A percentile compares a stretch with the other conserved stretches of the same genome.
phyloP scores from a whole-genome alignment of 75 land plant genomes.

The Selaginella tamariscina region DNA sequence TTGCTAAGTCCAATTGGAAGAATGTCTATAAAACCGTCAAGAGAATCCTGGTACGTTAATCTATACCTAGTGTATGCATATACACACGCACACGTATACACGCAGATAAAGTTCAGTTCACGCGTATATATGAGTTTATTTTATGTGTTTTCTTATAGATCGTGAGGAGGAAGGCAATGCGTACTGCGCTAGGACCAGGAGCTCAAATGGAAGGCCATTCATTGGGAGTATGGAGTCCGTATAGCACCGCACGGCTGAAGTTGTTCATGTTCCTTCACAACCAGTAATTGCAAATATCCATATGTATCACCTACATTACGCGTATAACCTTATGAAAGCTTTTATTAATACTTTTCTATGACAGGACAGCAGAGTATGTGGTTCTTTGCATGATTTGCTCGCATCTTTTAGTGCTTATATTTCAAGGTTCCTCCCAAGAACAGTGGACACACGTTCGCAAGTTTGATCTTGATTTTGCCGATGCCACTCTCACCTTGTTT shows the following conservation, averaged over 20 bases:
- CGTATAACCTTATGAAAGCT: not conserved
- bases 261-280: not conserved
- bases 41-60: not conserved
- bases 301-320: not conserved
- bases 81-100: not conserved
- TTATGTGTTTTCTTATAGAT: not conserved
- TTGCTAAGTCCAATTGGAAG: not conserved
- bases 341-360: not conserved
- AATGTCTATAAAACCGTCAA: not conserved
- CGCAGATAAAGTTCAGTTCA: not conserved
- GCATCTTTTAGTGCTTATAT: conserved; percentile 11
- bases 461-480: conserved; percentile 13
- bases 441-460: conserved; percentile 3
- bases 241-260: conserved; percentile 4
- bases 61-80: not conserved
- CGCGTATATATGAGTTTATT: too few species aligned
- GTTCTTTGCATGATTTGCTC: not conserved
- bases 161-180: conserved; percentile 1
- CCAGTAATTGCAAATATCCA: not conserved
- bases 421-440: conserved; percentile 6
- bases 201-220: not conserved
- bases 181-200: conserved; percentile 2
- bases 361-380: conserved; percentile 1
- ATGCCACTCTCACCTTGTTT: not conserved
- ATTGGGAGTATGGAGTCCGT: conserved; percentile 5